A percentile compares a stretch with the other conserved stretches of the same genome.
Conservation (phyloP, 2,329 filamentous ascomycete genomes). For the Cordyceps cateniannulata region DNA sequence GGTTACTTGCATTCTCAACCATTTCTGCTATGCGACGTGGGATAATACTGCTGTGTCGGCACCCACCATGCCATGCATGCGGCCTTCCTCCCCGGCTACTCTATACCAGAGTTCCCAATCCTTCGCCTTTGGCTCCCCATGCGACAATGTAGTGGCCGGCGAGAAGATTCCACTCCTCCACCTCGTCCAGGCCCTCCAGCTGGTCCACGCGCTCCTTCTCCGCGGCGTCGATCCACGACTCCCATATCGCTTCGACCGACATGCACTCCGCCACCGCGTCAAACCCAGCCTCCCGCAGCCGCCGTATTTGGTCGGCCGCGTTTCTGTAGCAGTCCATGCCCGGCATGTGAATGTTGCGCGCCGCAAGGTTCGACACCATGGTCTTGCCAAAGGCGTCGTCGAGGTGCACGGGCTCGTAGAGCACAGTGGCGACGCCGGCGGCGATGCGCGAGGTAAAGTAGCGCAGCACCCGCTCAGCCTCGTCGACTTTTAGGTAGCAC, state of each 20-base stretch:
- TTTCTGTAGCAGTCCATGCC: constrained; percentile 69
- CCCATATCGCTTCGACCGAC: constrained; percentile 59
- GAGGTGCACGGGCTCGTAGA: constrained; percentile 87
- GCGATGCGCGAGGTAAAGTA: constrained; percentile 53
- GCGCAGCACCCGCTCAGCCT: constrained; percentile 57
- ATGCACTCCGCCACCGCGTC: constrained; percentile 29
- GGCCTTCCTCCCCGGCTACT: background rate
- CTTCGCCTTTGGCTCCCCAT: constrained; percentile 71
- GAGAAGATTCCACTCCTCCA: constrained; percentile 88
- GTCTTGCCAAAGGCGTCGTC: constrained; percentile 82
- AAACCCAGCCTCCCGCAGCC: constrained; percentile 65
- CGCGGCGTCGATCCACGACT: constrained; percentile 58
- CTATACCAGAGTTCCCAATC: constrained; percentile 19
- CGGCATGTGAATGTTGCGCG: constrained; percentile 76
- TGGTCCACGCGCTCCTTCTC: constrained; percentile 76
- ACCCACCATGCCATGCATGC: too few species aligned
- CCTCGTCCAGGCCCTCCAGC: constrained; percentile 85
- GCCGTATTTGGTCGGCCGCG: constrained; percentile 58
- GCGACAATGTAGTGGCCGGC: constrained; percentile 83
- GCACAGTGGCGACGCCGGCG: constrained; percentile 48
- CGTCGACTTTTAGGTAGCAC: constrained; percentile 68
- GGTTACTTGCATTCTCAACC: background rate
- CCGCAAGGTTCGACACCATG: constrained; percentile 85
- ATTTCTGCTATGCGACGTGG: background rate
- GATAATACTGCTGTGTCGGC: too few species aligned